These are phyloP conservation scores for Monosporascus sp. DNA, from an alignment of 2,329 filamentous ascomycete species.

Conservation along the genomic window DNA sequence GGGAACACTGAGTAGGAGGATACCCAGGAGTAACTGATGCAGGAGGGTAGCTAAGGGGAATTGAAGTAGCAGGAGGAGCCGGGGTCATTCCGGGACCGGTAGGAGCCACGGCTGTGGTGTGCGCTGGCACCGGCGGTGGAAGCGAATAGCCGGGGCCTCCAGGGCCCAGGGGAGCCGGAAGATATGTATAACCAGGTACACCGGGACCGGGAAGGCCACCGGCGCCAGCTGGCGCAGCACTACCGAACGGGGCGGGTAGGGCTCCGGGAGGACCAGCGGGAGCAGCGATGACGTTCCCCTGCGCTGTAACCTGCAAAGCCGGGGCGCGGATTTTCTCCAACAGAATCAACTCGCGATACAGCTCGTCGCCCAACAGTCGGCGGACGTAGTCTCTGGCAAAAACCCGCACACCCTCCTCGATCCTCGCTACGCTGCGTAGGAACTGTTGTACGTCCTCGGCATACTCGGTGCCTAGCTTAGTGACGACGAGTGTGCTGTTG, in stretches of 20 bases:
- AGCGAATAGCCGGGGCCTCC: too few species aligned
- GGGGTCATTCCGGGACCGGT: neutral
- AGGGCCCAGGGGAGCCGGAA: too few species aligned
- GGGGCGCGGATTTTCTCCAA: neutral
- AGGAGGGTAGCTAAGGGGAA: neutral
- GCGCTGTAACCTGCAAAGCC: neutral
- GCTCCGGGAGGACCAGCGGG: neutral
- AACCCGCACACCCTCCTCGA: neutral
- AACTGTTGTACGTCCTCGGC: slow-evolving; percentile 2
- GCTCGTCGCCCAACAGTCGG: slow-evolving; percentile 6
- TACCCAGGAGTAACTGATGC: neutral
- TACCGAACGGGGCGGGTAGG: neutral
- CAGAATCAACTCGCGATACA: slow-evolving; percentile 7
- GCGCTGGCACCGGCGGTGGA: too few species aligned
- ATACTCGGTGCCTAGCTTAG: slow-evolving; percentile 4
- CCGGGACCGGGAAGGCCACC: too few species aligned
- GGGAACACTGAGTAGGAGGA: neutral
- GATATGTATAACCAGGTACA: too few species aligned
- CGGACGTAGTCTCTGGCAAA: slow-evolving; percentile 5
- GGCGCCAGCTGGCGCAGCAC: neutral
- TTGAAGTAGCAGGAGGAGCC: neutral
- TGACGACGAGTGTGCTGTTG: slow-evolving; percentile 1
- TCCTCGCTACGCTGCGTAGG: neutral
- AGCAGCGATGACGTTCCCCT: neutral
- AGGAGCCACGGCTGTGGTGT: neutral